phyloP scores from a whole-genome alignment of 179 eudicot species.

The Nepenthes alata region DNA sequence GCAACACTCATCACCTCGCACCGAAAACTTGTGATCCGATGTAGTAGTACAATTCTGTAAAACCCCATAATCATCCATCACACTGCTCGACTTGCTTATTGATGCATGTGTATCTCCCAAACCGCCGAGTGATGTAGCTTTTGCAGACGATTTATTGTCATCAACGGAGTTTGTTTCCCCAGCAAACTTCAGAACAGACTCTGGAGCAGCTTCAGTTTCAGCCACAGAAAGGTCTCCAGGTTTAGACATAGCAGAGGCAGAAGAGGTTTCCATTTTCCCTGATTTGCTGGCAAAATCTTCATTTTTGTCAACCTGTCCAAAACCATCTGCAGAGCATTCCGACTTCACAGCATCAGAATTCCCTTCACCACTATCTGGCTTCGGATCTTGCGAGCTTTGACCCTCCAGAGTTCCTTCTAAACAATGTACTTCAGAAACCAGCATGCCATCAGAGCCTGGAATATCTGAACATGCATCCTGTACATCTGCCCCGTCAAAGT shows the following conservation, averaged over 20 bases:
- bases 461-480: slow-evolving; percentile 20
- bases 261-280: slow-evolving; percentile 14
- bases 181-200: slow-evolving; percentile 15
- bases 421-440: slow-evolving; percentile 16
- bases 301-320: slow-evolving; percentile 13
- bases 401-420: slow-evolving; percentile 19
- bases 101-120: slow-evolving; percentile 3
- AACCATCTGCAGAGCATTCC: slow-evolving; percentile 15
- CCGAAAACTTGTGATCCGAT: slow-evolving; percentile 13
- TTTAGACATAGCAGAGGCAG: slow-evolving; percentile 18
- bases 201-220: slow-evolving; percentile 19
- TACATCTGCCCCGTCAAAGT: slow-evolving; percentile 9
- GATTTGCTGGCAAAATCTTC: slow-evolving; percentile 20
- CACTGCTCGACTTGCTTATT: slow-evolving; percentile 9
- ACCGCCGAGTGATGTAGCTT: slow-evolving; percentile 3
- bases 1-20: slow-evolving; percentile 13
- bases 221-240: slow-evolving; percentile 11
- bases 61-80: slow-evolving; percentile 13
- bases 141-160: slow-evolving; percentile 11
- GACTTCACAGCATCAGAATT: slow-evolving; percentile 14
- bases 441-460: slow-evolving; percentile 16
- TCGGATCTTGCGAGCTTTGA: slow-evolving; percentile 10
- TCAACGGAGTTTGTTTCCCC: slow-evolving; percentile 10
- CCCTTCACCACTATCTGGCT: slow-evolving; percentile 16
- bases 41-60: slow-evolving; percentile 10